A percentile compares a stretch with the other conserved stretches of the same genome.
phyloP scores from a whole-genome alignment of 148 eudicot species.

The Suaeda aralocaspica region DNA sequence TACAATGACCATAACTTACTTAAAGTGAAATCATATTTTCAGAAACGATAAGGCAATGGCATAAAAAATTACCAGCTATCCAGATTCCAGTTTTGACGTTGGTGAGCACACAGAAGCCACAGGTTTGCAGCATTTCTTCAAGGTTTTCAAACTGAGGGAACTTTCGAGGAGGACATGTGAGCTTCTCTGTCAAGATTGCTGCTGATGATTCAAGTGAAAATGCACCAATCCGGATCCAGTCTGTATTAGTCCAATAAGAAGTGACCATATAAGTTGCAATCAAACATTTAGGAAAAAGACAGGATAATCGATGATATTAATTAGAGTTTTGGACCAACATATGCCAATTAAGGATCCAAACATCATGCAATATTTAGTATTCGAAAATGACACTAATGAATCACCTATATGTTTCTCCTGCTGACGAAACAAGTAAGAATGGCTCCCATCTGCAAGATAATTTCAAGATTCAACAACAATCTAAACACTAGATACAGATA shows the following conservation, averaged over 20 bases:
- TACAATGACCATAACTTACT: not conserved
- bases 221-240: constrained; percentile 92
- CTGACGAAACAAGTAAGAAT: constrained; percentile 70
- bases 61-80: constrained; percentile 66
- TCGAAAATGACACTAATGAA: not conserved
- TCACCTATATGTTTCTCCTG: constrained; percentile 88
- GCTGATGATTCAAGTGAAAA: constrained; percentile 59
- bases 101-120: constrained; percentile 56
- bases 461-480: not conserved
- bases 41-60: not conserved
- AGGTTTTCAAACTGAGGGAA: constrained; percentile 29
- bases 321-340: no score
- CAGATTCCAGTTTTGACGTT: constrained; percentile 87
- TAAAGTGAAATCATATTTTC: not conserved
- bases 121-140: constrained; percentile 43
- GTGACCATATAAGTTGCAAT: not conserved
- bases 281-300: not conserved
- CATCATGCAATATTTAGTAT: not conserved
- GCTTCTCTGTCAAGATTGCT: constrained; percentile 72
- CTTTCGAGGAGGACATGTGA: constrained; percentile 36
- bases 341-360: no score
- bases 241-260: constrained; percentile 30
- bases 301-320: not conserved
- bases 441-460: constrained; percentile 72
- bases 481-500: not conserved